These are phyloP conservation scores for Casuarina cunninghamiana DNA, from an alignment of 306 rosid species.

Conservation along the genomic window DNA sequence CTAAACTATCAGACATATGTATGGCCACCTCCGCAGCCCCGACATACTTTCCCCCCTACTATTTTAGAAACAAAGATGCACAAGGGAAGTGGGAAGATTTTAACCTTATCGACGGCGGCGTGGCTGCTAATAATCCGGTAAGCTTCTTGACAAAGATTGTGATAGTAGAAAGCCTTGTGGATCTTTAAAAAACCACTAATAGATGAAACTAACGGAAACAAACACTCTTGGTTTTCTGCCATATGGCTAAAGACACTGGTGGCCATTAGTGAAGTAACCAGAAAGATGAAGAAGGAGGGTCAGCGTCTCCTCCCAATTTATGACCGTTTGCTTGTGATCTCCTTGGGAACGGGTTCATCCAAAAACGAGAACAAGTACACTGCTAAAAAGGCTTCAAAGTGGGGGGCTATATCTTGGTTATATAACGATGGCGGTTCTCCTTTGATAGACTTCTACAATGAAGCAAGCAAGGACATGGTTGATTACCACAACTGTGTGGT, in stretches of 20 bases:
- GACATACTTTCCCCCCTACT: constrained; percentile 32
- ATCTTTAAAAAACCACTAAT: not conserved
- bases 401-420: constrained; percentile 46
- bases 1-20: constrained; percentile 33
- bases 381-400: constrained; percentile 43
- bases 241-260: constrained; percentile 38
- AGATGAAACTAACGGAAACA: constrained; percentile 1
- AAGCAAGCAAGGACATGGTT: constrained; percentile 44
- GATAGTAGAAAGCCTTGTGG: not conserved
- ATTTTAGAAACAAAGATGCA: constrained; percentile 19
- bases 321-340: constrained; percentile 42
- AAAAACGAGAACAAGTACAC: constrained; percentile 30
- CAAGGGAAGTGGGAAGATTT: constrained; percentile 20
- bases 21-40: constrained; percentile 43
- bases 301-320: constrained; percentile 12
- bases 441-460: constrained; percentile 34
- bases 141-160: not conserved
- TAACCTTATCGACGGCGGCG: constrained; percentile 39
- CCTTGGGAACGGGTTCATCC: constrained; percentile 53
- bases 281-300: constrained; percentile 24
- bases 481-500: constrained; percentile 36
- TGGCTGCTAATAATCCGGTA: constrained; percentile 42
- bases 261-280: constrained; percentile 50
- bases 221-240: not conserved
- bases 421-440: constrained; percentile 38